Base-by-base conservation (phyloP, 257 asterid genomes). In the Capsicum chinense region DNA sequence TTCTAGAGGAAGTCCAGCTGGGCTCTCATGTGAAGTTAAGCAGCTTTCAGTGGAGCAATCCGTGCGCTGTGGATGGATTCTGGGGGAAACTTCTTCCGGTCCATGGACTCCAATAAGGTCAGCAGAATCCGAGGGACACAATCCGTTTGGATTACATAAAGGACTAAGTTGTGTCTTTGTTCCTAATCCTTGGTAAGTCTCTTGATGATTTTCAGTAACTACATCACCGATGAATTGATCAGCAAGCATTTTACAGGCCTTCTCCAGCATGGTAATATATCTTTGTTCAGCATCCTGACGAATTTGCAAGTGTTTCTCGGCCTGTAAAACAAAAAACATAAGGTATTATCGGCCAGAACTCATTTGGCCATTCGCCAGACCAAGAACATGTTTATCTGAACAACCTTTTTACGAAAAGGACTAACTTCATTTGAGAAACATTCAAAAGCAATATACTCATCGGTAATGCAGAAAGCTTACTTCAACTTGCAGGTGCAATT, bases 401-500 rank as follows among this genome's bases (percentile, higher is more conserved):
- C 76, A 37, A 50, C 15, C 76, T 37, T 37, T 68, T 12, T 14
- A 6, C 15, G 21, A 39, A 68, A 58, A 68, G 76, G 52, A 63
- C 17, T 5, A 33, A 26, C 21, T 39, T 56, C 64, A 39, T 16
- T 58, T 58, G 44, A 19, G 52, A 57, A 73, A 69, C 64, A 68
- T 67, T 48, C 59, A 14, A 44, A 86, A 37, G 54, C 66, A 83
- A 83, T 76, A 39, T 48, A 83, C 39, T 11, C 44, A 33, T 73
- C 62, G 44, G 82, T 47, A 69, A 15, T 35, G 68, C 57, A 85
- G 71, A 83, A 26, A 85, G 86, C 92, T 94, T 91, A 94, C 98
- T 89, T 94, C 98, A 71, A 94, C 98, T 93, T 93, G 98, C 89
- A 93, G 83, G 89, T 94, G 97, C 39, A 94, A 91, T 85, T 94